These are phyloP conservation scores for Trichoderma oligosporum DNA, from an alignment of 2,329 filamentous ascomycete genomes.

Conservation along the genomic window DNA sequence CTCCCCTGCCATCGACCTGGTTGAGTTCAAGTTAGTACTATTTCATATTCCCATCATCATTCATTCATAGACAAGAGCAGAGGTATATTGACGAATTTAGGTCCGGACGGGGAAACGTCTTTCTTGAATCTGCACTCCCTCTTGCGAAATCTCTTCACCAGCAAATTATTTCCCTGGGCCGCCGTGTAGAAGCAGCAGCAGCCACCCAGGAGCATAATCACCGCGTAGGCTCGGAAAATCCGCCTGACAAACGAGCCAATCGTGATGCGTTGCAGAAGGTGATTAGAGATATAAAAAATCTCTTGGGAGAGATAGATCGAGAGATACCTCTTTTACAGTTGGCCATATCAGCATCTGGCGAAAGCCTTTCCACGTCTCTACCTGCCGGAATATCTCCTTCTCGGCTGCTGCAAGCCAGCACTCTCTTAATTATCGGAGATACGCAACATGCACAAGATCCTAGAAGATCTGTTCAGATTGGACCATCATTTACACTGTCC, in stretches of 20 bases:
- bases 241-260: constrained; percentile 34
- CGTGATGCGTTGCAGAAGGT: constrained; percentile 65
- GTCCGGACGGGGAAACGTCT: constrained; percentile 51
- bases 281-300: constrained; percentile 67
- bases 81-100: constrained; percentile 30
- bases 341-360: constrained; percentile 90
- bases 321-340: constrained; percentile 88
- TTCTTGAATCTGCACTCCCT: constrained; percentile 76
- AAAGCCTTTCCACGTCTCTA: constrained; percentile 74
- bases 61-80: background rate
- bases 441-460: constrained; percentile 70
- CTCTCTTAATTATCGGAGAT: constrained; percentile 82
- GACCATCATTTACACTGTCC: constrained; percentile 79
- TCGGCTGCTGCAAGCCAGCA: constrained; percentile 85
- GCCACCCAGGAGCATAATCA: constrained; percentile 53
- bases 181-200: constrained; percentile 67
- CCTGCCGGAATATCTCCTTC: constrained; percentile 85
- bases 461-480: constrained; percentile 69
- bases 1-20: constrained; percentile 85
- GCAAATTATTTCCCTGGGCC: constrained; percentile 77
- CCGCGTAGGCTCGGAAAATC: constrained; percentile 38
- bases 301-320: constrained; percentile 80
- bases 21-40: constrained; percentile 71
- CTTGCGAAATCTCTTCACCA: constrained; percentile 78
- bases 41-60: constrained; percentile 14